Conservation (phyloP, 176 grass and related monocot genomes). For the Lolium perenne region DNA sequence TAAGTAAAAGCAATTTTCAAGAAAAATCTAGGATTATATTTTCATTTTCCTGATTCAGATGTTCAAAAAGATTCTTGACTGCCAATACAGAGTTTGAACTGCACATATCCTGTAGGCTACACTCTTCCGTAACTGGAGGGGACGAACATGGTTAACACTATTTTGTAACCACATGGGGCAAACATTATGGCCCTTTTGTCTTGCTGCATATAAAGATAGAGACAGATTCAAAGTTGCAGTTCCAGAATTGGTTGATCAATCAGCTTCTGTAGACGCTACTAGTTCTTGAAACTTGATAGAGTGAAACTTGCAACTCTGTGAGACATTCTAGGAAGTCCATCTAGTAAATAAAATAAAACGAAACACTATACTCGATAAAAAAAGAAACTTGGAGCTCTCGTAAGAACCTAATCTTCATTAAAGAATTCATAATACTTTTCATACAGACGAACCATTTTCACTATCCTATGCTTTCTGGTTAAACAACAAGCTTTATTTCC, state of each 20-base stretch:
- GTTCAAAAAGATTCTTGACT: slow-evolving; percentile 1
- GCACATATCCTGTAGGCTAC: neutral
- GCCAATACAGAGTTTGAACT: neutral
- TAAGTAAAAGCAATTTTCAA: neutral
- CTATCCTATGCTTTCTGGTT: slow-evolving; percentile 28
- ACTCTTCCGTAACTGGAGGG: neutral
- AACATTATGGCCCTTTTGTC: neutral
- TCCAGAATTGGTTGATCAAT: slow-evolving; percentile 17
- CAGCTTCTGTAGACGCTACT: neutral
- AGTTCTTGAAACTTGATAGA: slow-evolving; percentile 19
- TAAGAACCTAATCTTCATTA: slow-evolving; percentile 19
- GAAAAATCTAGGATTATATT: neutral
- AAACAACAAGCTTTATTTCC: slow-evolving; percentile 31
- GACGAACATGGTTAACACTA: neutral
- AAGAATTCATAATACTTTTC: slow-evolving; percentile 1
- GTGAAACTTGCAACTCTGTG: neutral
- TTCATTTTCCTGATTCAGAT: slow-evolving; percentile 2
- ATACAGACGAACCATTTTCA: slow-evolving; percentile 2
- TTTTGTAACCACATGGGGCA: neutral
- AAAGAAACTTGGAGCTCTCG: neutral
- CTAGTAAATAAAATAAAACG: slow-evolving; percentile 37
- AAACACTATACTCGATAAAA: slow-evolving; percentile 12
- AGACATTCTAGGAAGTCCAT: slow-evolving; percentile 20
- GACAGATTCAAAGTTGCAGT: neutral
- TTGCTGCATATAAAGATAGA: slow-evolving; percentile 10